Conservation (phyloP, 768 basidiomycete genomes). For the Macrolepiota fuliginosa region DNA sequence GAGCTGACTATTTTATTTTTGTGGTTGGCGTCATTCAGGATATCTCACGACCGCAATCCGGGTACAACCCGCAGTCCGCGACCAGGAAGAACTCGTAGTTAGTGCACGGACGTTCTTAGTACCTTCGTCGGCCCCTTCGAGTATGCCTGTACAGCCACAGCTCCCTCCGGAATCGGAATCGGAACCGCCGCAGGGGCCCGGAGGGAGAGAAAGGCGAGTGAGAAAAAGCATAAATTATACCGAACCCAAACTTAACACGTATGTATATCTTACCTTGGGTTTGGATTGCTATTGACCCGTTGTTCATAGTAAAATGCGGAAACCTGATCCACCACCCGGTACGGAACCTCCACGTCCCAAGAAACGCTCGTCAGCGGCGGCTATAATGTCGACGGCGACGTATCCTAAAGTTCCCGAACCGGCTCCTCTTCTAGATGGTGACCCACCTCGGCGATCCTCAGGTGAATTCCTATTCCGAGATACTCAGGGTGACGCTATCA, state of each 20-base stretch:
- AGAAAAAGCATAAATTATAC: constrained; percentile 85
- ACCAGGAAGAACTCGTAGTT: constrained; percentile 11
- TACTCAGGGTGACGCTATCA: constrained; percentile 21
- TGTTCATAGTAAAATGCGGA: constrained; percentile 76
- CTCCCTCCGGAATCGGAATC: constrained; percentile 30
- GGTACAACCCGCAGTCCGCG: constrained; percentile 11
- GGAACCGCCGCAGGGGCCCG: constrained; percentile 22
- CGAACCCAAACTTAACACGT: constrained; percentile 89
- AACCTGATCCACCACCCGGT: constrained; percentile 60
- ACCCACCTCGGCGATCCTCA: constrained; percentile 20
- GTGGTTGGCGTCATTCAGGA: constrained; percentile 14
- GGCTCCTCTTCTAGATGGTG: constrained; percentile 32
- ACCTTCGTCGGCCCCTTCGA: constrained; percentile 10
- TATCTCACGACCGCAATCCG: constrained; percentile 19
- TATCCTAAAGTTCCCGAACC: constrained; percentile 21
- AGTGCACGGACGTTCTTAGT: constrained; percentile 13
- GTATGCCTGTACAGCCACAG: constrained; percentile 38
- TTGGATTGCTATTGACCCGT: constrained; percentile 1
- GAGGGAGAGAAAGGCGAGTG: constrained; percentile 53
- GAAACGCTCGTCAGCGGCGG: constrained; percentile 47
- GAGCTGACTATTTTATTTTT: constrained; percentile 14
- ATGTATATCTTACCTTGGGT: constrained; percentile 26
- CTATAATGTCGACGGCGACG: constrained; percentile 25
- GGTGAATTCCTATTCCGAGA: constrained; percentile 6
- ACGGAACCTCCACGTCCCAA: constrained; percentile 28